These are phyloP conservation scores for Globisporangium perplexum DNA, from an alignment of 352 stramenopile species.

Conservation along the genomic window DNA sequence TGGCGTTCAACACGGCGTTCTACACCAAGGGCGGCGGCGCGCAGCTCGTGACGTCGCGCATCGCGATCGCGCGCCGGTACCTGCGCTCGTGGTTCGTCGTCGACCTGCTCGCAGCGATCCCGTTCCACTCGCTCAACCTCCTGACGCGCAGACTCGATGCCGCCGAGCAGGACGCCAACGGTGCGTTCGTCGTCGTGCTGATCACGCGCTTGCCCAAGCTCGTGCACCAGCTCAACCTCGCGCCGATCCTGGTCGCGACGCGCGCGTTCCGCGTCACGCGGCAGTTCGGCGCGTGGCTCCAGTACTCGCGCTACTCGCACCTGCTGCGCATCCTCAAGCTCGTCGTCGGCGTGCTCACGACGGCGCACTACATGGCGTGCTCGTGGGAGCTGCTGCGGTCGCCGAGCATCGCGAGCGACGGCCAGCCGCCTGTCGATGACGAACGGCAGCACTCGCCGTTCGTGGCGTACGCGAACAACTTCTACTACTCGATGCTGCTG, in stretches of 20 bases:
- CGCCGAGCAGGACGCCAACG: slow-evolving; percentile 15
- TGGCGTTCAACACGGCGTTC: slow-evolving; percentile 29
- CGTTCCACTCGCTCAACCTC: slow-evolving; percentile 6
- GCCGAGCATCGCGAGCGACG: background rate
- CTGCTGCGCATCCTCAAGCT: slow-evolving; percentile 30
- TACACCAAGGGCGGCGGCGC: slow-evolving; percentile 14
- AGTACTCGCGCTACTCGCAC: slow-evolving; percentile 30
- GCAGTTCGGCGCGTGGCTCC: slow-evolving; percentile 18
- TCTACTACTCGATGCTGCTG: slow-evolving; percentile 43
- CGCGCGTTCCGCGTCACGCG: background rate
- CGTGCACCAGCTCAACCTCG: slow-evolving; percentile 15
- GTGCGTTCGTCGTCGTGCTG: slow-evolving; percentile 1
- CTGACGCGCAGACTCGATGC: slow-evolving; percentile 54
- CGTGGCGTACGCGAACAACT: slow-evolving; percentile 24
- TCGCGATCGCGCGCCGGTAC: slow-evolving; percentile 20
- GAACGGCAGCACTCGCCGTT: slow-evolving; percentile 31
- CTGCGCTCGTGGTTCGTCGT: slow-evolving; percentile 17
- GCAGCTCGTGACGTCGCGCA: slow-evolving; percentile 14
- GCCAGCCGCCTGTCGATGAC: background rate
- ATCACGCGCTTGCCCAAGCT: slow-evolving; percentile 10
- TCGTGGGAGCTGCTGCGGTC: slow-evolving; percentile 32
- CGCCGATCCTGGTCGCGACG: slow-evolving; percentile 7
- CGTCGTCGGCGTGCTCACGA: slow-evolving; percentile 27
- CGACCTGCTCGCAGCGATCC: slow-evolving; percentile 15
- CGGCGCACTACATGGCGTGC: slow-evolving; percentile 47